These are phyloP conservation scores for Blastobotrys apis DNA, from an alignment of 1,139 yeast species.

Conservation along the genomic window DNA sequence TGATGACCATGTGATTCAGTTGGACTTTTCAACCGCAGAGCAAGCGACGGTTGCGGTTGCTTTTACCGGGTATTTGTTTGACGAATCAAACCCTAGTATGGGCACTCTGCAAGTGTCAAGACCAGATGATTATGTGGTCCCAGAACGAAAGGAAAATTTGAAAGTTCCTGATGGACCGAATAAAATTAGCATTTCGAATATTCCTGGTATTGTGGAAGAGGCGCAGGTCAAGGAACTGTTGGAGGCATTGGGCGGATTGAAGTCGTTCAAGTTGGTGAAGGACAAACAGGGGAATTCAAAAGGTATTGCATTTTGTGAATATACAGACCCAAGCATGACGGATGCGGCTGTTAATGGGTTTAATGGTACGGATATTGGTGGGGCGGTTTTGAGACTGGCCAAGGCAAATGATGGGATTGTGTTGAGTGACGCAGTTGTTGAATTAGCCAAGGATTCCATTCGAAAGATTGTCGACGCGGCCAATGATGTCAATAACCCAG, in stretches of 20 bases:
- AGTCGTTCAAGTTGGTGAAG: conserved; percentile 33
- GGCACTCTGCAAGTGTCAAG: conserved; percentile 9
- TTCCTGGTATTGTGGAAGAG: conserved; percentile 40
- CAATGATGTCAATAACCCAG: conserved; percentile 17
- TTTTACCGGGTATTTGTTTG: conserved; percentile 40
- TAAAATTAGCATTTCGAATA: conserved; percentile 40
- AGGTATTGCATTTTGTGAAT: conserved; percentile 46
- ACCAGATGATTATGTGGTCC: conserved; percentile 51
- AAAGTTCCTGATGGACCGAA: conserved; percentile 20
- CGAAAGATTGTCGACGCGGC: conserved; percentile 26
- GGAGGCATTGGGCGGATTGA: conserved; percentile 39
- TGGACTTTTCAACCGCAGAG: conserved; percentile 52
- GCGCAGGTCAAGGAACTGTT: conserved; percentile 39
- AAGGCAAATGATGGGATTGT: conserved; percentile 35
- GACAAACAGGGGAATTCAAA: conserved; percentile 38
- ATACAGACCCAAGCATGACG: conserved; percentile 27
- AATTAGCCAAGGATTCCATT: conserved; percentile 9
- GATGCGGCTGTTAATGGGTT: conserved; percentile 32
- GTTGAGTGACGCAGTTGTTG: conserved; percentile 16
- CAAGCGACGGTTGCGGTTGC: conserved; percentile 58
- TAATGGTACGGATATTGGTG: conserved; percentile 34
- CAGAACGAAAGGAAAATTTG: conserved; percentile 19
- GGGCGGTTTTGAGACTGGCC: conserved; percentile 33
- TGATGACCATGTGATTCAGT: conserved; percentile 23
- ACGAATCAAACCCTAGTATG: conserved; percentile 23